Percentiles rank a stretch among this genome's conserved stretches.
phyloP scores from a whole-genome alignment of 2,329 filamentous ascomycete species.

The Trematosphaeria pertusa region DNA sequence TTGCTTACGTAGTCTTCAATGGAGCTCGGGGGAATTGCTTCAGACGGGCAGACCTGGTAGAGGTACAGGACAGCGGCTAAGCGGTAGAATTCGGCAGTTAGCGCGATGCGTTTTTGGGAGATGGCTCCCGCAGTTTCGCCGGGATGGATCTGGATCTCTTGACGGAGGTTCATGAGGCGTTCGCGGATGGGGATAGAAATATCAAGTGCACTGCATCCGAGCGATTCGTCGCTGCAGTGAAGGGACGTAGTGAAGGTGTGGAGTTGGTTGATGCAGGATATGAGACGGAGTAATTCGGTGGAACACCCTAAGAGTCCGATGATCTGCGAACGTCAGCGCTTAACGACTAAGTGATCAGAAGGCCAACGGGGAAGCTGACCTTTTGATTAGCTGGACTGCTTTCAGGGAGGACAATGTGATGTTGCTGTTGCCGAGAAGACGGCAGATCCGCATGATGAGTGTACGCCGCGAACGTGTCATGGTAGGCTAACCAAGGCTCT shows the following conservation, averaged over 20 bases:
- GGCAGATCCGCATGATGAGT: slow-evolving; percentile 45
- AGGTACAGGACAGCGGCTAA: slow-evolving; percentile 58
- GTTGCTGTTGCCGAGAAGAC: slow-evolving; percentile 30
- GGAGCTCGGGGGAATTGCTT: slow-evolving; percentile 30
- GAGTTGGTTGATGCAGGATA: slow-evolving; percentile 51
- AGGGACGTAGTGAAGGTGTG: slow-evolving; percentile 1
- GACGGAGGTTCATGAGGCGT: slow-evolving; percentile 27
- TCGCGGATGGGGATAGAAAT: slow-evolving; percentile 16
- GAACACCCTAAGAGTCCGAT: slow-evolving; percentile 59
- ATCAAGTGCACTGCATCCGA: neutral
- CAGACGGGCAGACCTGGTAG: slow-evolving; percentile 41
- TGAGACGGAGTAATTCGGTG: slow-evolving; percentile 54
- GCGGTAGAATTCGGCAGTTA: slow-evolving; percentile 61
- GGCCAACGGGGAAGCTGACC: slow-evolving; percentile 29
- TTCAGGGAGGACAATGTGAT: slow-evolving; percentile 36
- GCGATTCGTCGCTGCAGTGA: neutral
- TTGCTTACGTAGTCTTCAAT: slow-evolving; percentile 15
- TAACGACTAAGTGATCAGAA: too few species aligned
- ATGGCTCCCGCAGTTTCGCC: slow-evolving; percentile 35
- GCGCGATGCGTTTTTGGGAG: slow-evolving; percentile 42
- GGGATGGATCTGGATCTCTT: slow-evolving; percentile 30
- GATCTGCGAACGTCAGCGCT: too few species aligned
- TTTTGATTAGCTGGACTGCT: slow-evolving; percentile 39
- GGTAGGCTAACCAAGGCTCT: slow-evolving; percentile 58
- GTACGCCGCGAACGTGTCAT: slow-evolving; percentile 56